Conservation (phyloP, 225 moss, liverwort and hornwort species). For the Physcomitrellopsis africana region DNA sequence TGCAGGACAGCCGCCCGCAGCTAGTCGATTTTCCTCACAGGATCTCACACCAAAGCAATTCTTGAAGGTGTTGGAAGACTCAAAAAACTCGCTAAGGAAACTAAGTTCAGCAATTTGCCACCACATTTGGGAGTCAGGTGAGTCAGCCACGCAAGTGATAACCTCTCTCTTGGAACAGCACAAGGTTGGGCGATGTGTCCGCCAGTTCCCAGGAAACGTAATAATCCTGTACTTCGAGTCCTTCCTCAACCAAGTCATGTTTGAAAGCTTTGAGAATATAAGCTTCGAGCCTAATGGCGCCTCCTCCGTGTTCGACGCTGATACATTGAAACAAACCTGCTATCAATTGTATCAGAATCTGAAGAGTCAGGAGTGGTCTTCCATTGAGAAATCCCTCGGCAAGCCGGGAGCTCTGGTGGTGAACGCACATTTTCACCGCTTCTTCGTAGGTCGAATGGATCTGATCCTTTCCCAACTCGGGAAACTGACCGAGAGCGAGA, state of each 20-base stretch:
- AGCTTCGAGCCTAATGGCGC: slow-evolving; percentile 63
- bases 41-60: slow-evolving; percentile 44
- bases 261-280: slow-evolving; percentile 65
- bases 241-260: slow-evolving; percentile 65
- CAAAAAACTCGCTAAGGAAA: slow-evolving; percentile 44
- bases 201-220: slow-evolving; percentile 54
- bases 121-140: slow-evolving; percentile 51
- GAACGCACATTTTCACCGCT: slow-evolving; percentile 53
- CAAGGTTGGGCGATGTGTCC: slow-evolving; percentile 47
- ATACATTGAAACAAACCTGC: slow-evolving; percentile 35
- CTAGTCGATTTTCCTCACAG: slow-evolving; percentile 24
- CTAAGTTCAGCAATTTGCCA: slow-evolving; percentile 47
- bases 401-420: slow-evolving; percentile 50
- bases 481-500: slow-evolving; percentile 47
- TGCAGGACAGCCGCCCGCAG: slow-evolving; percentile 17
- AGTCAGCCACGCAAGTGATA: slow-evolving; percentile 60
- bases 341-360: slow-evolving; percentile 45
- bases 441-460: slow-evolving; percentile 62
- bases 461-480: slow-evolving; percentile 54
- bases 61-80: slow-evolving; percentile 51
- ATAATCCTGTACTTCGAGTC: slow-evolving; percentile 65
- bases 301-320: slow-evolving; percentile 47
- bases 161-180: slow-evolving; percentile 59
- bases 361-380: slow-evolving; percentile 51
- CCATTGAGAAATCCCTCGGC: slow-evolving; percentile 48